Evolutionary conservation across 805 yeast species (phyloP).

Genomic region (Candida michaelii): DNA sequence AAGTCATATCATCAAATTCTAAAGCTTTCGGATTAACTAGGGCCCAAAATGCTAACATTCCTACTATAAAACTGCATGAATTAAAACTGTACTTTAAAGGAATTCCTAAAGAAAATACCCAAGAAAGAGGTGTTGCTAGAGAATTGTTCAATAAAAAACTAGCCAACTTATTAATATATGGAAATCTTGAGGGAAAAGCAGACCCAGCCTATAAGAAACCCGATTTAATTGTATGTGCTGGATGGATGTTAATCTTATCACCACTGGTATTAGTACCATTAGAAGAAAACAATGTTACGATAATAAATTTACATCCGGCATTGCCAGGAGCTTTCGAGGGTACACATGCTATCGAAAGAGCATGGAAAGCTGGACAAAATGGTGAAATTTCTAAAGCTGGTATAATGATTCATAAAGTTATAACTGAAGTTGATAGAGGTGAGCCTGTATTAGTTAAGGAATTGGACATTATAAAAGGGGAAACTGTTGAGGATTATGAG

Average conservation of each 20-base stretch:
- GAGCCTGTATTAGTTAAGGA: constrained; percentile 84
- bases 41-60: constrained; percentile 67
- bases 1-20: constrained; percentile 82
- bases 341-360: constrained; percentile 93
- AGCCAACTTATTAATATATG: constrained; percentile 62
- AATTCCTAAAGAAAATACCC: constrained; percentile 66
- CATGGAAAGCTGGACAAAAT: constrained; percentile 91
- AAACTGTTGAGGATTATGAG: constrained; percentile 78
- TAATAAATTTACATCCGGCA: constrained; percentile 95
- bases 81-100: constrained; percentile 73
- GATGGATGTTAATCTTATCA: constrained; percentile 95
- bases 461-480: constrained; percentile 67
- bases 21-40: constrained; percentile 86
- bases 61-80: constrained; percentile 62
- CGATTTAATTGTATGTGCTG: constrained; percentile 92
- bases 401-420: constrained; percentile 96
- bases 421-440: constrained; percentile 92
- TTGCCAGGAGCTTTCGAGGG: constrained; percentile 97
- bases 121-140: constrained; percentile 60
- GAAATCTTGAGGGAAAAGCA: constrained; percentile 35
- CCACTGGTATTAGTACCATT: constrained; percentile 71
- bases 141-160: constrained; percentile 74
- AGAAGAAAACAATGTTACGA: constrained; percentile 60
- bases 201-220: constrained; percentile 51
- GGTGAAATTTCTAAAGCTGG: constrained; percentile 80